Conservation (phyloP, 371 early-diverging fungal species). For the Apophysomyces elegans region DNA sequence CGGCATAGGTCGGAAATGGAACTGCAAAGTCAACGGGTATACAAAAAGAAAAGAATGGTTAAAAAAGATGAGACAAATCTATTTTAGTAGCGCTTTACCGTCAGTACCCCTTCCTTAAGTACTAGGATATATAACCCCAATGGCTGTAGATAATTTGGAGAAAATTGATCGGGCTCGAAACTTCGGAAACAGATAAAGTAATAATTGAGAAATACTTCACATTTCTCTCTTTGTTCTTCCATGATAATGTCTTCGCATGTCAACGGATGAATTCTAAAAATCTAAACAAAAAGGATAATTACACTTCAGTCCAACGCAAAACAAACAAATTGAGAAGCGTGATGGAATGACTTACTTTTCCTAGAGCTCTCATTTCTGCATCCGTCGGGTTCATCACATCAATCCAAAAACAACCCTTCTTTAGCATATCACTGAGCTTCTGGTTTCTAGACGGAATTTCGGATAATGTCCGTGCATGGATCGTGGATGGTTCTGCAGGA, state of each 20-base stretch:
- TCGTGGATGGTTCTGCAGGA: conserved; percentile 34
- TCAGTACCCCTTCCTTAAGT: conserved; percentile 75
- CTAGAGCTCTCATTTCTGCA: conserved; percentile 71
- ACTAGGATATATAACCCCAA: conserved; percentile 85
- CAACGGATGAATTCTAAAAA: conserved; percentile 85
- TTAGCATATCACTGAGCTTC: conserved; percentile 36
- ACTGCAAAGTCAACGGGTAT: conserved; percentile 34
- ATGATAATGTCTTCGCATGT: conserved; percentile 91
- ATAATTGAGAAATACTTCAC: conserved; percentile 89
- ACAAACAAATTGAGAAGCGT: too few relatives aligned
- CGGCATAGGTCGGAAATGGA: conserved; percentile 72
- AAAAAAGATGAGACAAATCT: too few relatives aligned
- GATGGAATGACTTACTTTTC: conserved; percentile 37
- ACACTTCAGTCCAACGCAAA: neutral
- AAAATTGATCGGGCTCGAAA: conserved; percentile 71
- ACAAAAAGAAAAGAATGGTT: too few relatives aligned
- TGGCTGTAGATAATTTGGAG: conserved; percentile 72
- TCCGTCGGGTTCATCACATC: conserved; percentile 78
- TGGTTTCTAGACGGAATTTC: conserved; percentile 38
- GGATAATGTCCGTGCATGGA: conserved; percentile 40
- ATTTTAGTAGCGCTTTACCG: conserved; percentile 48
- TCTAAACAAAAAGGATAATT: conserved; percentile 23
- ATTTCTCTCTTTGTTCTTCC: conserved; percentile 92
- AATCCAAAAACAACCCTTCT: conserved; percentile 82
- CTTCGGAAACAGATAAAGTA: conserved; percentile 89